A percentile compares a stretch with the other conserved stretches of the same genome.
Conservation (phyloP, 2,329 filamentous ascomycete species). For the Fusarium bulbicola region DNA sequence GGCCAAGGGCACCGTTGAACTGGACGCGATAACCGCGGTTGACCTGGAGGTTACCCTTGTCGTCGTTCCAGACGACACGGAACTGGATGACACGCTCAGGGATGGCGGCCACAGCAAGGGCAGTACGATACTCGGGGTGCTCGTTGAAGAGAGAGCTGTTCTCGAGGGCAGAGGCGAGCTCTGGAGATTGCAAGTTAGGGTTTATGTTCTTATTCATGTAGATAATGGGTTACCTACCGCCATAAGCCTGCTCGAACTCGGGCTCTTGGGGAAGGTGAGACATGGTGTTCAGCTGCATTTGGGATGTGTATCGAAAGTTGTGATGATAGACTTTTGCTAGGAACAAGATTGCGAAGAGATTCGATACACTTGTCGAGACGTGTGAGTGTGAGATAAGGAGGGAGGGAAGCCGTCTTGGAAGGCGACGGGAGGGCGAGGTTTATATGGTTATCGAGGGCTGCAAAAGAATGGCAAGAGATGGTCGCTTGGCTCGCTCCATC, state of each 20-base stretch:
- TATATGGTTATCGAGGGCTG: conserved; percentile 25
- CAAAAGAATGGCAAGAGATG: conserved; percentile 15
- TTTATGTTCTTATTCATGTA: not conserved
- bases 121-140: conserved; percentile 93
- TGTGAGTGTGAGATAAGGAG: conserved; percentile 6
- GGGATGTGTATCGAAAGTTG: conserved; percentile 19
- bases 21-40: conserved; percentile 97
- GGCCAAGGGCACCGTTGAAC: conserved; percentile 97
- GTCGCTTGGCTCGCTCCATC: not conserved
- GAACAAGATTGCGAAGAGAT: conserved; percentile 1
- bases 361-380: conserved; percentile 4
- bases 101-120: conserved; percentile 85
- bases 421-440: conserved; percentile 30
- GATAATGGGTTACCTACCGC: conserved; percentile 66
- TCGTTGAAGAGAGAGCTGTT: conserved; percentile 92
- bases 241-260: conserved; percentile 99
- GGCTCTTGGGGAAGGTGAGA: conserved; percentile 88
- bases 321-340: conserved; percentile 4
- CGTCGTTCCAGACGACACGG: conserved; percentile 96
- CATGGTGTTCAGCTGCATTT: conserved; percentile 62
- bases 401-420: not conserved
- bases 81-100: conserved; percentile 98
- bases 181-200: conserved; percentile 55
- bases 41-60: conserved; percentile 87
- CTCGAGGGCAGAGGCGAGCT: conserved; percentile 94